Conservation (phyloP, 139 green algal genomes). For the Chlorella ohadii region DNA sequence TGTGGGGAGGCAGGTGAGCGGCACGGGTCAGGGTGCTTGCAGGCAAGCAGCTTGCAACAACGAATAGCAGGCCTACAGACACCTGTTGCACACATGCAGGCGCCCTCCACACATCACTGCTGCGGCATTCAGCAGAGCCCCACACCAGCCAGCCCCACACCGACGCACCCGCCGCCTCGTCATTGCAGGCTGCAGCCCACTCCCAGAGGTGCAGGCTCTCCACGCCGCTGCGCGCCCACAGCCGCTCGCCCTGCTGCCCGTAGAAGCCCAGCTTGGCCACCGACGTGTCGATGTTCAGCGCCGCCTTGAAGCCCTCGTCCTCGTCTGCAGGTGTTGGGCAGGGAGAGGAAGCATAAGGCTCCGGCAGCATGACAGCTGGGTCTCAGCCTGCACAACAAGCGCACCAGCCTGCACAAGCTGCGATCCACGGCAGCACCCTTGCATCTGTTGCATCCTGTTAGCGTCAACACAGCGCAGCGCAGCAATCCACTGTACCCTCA, state of each 20-base stretch:
- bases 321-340: conserved; percentile 48
- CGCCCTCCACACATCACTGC: too few species aligned
- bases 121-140: not conserved
- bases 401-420: too few species aligned
- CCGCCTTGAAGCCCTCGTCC: conserved; percentile 75
- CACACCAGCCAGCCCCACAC: not conserved
- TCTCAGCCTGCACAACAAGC: too few species aligned
- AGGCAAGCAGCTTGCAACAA: too few species aligned
- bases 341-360: not conserved
- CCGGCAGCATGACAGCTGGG: too few species aligned
- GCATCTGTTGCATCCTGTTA: too few species aligned
- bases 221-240: conserved; percentile 75
- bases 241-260: conserved; percentile 42
- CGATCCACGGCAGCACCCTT: too few species aligned
- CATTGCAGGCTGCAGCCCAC: conserved; percentile 67
- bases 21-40: too few species aligned
- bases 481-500: not conserved
- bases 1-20: not conserved
- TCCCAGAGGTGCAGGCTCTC: conserved; percentile 86
- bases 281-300: conserved; percentile 76
- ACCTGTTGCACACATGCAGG: not conserved
- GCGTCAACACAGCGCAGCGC: not conserved
- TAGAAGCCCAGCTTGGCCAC: conserved; percentile 80
- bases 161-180: conserved; percentile 49
- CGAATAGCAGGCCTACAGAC: too few species aligned